phyloP scores from a whole-genome alignment of 805 yeast species.

The Yarrowia osloensis region DNA sequence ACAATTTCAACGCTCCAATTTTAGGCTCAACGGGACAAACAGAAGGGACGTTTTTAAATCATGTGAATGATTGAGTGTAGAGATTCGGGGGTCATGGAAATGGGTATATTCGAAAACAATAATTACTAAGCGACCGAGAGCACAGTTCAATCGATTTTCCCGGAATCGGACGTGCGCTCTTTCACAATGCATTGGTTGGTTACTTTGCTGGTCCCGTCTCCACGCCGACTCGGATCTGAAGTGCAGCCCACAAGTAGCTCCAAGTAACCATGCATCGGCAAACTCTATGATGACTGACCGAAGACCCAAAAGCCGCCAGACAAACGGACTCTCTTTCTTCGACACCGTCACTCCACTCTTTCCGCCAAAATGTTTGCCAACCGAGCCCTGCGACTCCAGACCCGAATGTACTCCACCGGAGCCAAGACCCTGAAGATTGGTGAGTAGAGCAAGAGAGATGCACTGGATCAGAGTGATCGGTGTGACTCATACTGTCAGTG shows the following conservation, averaged over 20 bases:
- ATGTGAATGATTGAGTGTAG: too few species aligned
- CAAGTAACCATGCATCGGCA: too few species aligned
- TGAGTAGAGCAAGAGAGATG: not conserved
- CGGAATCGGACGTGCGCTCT: too few species aligned
- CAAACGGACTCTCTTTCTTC: not conserved
- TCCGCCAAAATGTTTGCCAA: slow-evolving; percentile 25
- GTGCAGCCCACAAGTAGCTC: not conserved
- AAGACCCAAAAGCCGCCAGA: not conserved
- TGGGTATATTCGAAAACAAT: too few species aligned
- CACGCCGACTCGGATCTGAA: not conserved
- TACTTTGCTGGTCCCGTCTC: too few species aligned
- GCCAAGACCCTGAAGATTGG: slow-evolving; percentile 36
- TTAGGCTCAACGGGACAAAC: too few species aligned
- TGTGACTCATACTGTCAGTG: not conserved
- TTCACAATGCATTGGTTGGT: too few species aligned
- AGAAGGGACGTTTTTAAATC: too few species aligned
- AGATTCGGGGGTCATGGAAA: not conserved
- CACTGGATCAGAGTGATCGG: too few species aligned
- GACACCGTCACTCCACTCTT: not conserved
- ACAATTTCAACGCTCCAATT: not conserved
- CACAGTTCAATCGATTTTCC: too few species aligned
- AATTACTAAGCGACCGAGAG: too few species aligned
- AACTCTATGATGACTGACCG: slow-evolving; percentile 28
- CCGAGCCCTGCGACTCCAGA: slow-evolving; percentile 30
- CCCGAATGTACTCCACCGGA: slow-evolving; percentile 33